These are phyloP conservation scores for Phytophthora hibernalis DNA, from an alignment of 352 stramenopile species.

Conservation along the genomic window DNA sequence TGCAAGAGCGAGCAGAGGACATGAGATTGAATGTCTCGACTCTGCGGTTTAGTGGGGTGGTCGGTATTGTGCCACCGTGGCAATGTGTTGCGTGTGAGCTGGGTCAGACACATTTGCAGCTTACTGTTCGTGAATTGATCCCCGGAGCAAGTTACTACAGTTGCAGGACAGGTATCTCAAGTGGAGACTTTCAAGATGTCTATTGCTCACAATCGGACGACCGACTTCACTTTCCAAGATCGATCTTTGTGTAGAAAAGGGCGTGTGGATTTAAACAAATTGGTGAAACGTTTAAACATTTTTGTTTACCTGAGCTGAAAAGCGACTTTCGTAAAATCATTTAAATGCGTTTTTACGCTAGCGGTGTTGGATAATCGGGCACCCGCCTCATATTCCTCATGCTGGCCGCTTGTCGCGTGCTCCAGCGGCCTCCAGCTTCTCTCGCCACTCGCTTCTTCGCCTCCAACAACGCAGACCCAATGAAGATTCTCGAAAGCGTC, in stretches of 20 bases:
- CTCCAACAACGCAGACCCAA: constrained; percentile 12
- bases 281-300: background rate
- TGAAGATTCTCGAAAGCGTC: constrained; percentile 68
- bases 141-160: background rate
- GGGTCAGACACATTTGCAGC: no score
- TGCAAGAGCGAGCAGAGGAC: no score
- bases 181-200: constrained; percentile 4
- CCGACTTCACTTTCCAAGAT: constrained; percentile 25
- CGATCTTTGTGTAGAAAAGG: background rate
- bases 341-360: background rate
- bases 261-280: background rate
- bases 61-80: no score
- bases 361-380: constrained; percentile 32
- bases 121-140: no score
- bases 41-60: no score
- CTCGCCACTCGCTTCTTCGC: constrained; percentile 29
- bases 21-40: background rate
- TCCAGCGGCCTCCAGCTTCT: background rate
- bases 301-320: no score
- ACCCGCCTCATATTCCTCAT: constrained; percentile 12
- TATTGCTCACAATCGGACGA: constrained; percentile 24
- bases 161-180: constrained; percentile 2
- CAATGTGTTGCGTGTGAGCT: no score
- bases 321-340: no score
- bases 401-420: constrained; percentile 20